Evolutionary conservation across 345 rosid genomes (phyloP), one percentile per base, ranked within the genome.

Genomic region (Adansonia digitata): DNA sequence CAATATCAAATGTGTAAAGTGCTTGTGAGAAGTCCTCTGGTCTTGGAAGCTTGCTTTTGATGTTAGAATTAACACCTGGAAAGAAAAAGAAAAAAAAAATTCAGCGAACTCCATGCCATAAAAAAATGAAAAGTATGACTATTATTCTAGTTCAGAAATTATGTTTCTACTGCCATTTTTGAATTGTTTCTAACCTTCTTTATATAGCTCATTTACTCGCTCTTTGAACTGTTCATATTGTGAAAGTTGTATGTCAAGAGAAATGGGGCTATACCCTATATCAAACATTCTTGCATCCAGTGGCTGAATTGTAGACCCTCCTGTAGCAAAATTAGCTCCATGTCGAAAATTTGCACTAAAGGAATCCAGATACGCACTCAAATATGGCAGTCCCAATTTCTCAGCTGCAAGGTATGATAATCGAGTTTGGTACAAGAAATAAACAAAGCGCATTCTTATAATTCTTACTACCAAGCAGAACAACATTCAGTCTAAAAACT

Each of bases 1-100:
- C 94, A 14, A 89, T 88, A 74, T 91, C 97, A 22, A 91, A 89
- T 10, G 92, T 88, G 84, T 89, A 88, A 75, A 91, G 71, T 7
- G 86, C 94, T 1, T 48, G 34, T 1, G 84, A 73, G 78, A 89
- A 91, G 69, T 62, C 61, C 24, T 85, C 84, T 3, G 75, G 81
- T 60, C 75, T 82, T 2, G 91, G 94, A 34, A 76, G 74, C 37
- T 51, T 51, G 49, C 64, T 24, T 53, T 26, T 51, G 37, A 74
- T 34, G 74, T 22, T 60, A n/a, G 69, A 45, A 35, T 18, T 79
- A 86, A 76, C 87, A 76, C 57, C 98, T 94, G 20, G 29, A 82
- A 48, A 75, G 3, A 60, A 59, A 40, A 37, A 5, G 57, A 42
- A 42, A 51, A 49, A 35, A 43, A 34, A 6, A 48, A n/a, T n/a